Base-by-base conservation (phyloP, 768 basidiomycete species). In the Suillus sp. region DNA sequence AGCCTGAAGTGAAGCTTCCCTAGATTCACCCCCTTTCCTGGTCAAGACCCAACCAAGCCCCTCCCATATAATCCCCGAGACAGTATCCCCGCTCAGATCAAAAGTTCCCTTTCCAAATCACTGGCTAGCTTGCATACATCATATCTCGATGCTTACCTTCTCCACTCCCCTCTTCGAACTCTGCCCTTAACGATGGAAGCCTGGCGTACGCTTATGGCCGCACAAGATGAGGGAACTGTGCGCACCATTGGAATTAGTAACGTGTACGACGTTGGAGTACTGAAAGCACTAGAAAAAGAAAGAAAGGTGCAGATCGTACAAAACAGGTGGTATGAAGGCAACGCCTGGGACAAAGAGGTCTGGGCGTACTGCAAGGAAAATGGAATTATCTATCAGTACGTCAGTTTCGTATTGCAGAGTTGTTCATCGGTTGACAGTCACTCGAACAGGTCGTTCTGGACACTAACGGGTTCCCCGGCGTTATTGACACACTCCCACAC, bases 251-350 rank as follows among this genome's bases (percentile, higher is more conserved):
- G 93, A 1, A 78, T 95, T 54, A 91, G 90, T 77, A 94, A 94
- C 71, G 80, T 85, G 4, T 92, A 94, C 68, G 88, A 92, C 63
- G 80, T 86, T 2, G 69, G 70, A 4, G 63, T 85, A 14, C 81
- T 95, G 16, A 73, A 78, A 34, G 80, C 81, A 18, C 73, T 93
- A 50, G 80, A 80, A 42, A 77, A 80, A 20, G 78, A 82, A 67
- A 78, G 86, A 60, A 81, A 84, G 64, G 84, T 91, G 5, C 83
- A 91, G 62, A 84, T 93, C 35, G 90, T 95, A 18, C 93, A 93
- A 73, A 92, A 93, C 72, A 78, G 93, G 56, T 96, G 93, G 92
- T 90, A 87, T 68, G 87, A 92, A 71, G 87, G 86, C 6, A 95
- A 93, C 64, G 79, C 75, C 5, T 95, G 91, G 89, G 91, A 93